A percentile compares a stretch with the other conserved stretches of the same genome.
phyloP scores from a whole-genome alignment of 164 flowering plant genomes.

The Vitis vinifera region DNA sequence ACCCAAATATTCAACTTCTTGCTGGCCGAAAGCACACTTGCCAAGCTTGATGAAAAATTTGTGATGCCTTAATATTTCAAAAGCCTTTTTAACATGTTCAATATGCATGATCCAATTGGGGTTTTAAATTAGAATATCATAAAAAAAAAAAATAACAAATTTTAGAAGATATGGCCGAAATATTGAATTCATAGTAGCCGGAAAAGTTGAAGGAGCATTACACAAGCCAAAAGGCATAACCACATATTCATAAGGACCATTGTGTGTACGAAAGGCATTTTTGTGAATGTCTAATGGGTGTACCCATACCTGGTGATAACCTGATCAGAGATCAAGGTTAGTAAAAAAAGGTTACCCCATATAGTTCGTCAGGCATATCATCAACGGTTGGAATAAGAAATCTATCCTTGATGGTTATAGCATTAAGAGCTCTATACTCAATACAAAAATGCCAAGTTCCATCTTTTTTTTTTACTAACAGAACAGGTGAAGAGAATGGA shows the following conservation, averaged over 20 bases:
- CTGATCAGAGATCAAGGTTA: too few relatives aligned
- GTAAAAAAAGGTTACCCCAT: not conserved
- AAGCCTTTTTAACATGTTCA: too few relatives aligned
- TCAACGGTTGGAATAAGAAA: constrained; percentile 3
- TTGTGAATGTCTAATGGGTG: not conserved
- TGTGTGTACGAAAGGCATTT: constrained; percentile 2
- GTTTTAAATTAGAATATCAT: too few relatives aligned
- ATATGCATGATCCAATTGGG: too few relatives aligned
- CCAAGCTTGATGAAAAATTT: not conserved
- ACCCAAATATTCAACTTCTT: not conserved
- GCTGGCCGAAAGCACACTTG: not conserved
- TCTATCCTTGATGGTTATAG: not conserved
- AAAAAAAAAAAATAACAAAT: too few relatives aligned
- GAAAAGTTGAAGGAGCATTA: not conserved
- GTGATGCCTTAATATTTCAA: too few relatives aligned
- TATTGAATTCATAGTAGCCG: not conserved
- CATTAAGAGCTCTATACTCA: not conserved
- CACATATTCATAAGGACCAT: constrained; percentile 13
- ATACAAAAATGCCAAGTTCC: too few relatives aligned
- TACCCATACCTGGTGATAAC: constrained; percentile 7
- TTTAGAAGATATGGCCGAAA: too few relatives aligned
- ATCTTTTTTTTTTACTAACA: constrained; percentile 11
- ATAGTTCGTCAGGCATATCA: not conserved
- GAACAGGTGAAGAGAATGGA: not conserved
- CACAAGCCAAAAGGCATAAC: constrained; percentile 1